Percentiles rank a stretch among this genome's conserved stretches.
These are phyloP conservation scores for Bryoerythrophyllum caledonicum DNA, from an alignment of 225 moss, liverwort and hornwort genomes.

Conservation along the genomic window DNA sequence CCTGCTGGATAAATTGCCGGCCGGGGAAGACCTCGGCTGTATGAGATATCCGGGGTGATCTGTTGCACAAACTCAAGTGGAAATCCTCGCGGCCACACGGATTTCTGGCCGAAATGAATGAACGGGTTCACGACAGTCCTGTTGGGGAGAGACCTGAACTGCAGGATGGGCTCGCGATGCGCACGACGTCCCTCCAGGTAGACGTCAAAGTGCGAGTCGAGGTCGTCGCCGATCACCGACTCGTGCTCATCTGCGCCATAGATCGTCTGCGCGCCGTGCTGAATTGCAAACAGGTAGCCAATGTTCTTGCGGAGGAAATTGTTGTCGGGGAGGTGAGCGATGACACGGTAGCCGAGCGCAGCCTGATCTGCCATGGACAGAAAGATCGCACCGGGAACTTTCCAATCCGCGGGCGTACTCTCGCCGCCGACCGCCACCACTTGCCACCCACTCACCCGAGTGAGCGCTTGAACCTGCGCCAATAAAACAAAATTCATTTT, in stretches of 20 bases:
- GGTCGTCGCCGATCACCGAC: conserved; percentile 60
- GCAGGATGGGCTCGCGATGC: conserved; percentile 59
- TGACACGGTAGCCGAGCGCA: conserved; percentile 70
- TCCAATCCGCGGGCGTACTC: conserved; percentile 73
- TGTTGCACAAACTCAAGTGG: conserved; percentile 77
- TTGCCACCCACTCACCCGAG: conserved; percentile 75
- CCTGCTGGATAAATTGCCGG: conserved; percentile 82
- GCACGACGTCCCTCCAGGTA: conserved; percentile 60
- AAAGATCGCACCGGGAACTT: conserved; percentile 64
- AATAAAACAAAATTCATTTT: no score
- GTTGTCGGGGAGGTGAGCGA: conserved; percentile 48
- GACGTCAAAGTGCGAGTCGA: conserved; percentile 69
- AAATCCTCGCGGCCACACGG: conserved; percentile 86
- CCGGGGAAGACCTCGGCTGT: conserved; percentile 75
- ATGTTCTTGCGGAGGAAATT: conserved; percentile 79
- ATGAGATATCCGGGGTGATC: conserved; percentile 70
- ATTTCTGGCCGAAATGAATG: conserved; percentile 90
- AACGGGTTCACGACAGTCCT: conserved; percentile 83
- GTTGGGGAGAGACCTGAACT: conserved; percentile 65
- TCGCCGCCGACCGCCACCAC: conserved; percentile 69
- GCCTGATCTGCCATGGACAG: conserved; percentile 69
- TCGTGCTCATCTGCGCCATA: conserved; percentile 84
- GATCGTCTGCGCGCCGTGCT: conserved; percentile 83
- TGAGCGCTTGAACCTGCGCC: conserved; percentile 59
- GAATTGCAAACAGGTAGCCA: conserved; percentile 94